Evolutionary conservation across 208 protist species (phyloP).

Genomic region (Trypanosoma congolense): DNA sequence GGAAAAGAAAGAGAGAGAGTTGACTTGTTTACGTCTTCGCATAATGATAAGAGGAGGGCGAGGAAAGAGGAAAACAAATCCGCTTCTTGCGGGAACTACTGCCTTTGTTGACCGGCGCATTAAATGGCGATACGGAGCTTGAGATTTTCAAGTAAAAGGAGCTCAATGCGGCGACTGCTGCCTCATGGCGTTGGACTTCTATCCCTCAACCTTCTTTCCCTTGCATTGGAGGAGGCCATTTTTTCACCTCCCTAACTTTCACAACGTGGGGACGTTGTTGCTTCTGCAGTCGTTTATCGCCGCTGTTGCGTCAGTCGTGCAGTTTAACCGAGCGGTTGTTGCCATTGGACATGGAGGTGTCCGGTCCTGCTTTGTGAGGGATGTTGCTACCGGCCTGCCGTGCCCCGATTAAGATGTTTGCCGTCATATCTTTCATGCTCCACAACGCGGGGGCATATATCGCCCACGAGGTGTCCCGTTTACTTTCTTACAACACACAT

Average conservation of each 20-base stretch:
- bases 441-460: constrained; percentile 38
- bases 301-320: constrained; percentile 20
- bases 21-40: neutral
- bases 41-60: too few relatives aligned
- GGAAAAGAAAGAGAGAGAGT: neutral
- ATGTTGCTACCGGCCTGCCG: constrained; percentile 5
- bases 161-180: constrained; percentile 27
- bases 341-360: neutral
- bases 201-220: constrained; percentile 40
- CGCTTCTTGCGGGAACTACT: neutral
- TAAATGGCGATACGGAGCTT: neutral
- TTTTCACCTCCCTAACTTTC: constrained; percentile 58
- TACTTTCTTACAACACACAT: constrained; percentile 49
- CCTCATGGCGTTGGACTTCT: constrained; percentile 25
- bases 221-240: constrained; percentile 38
- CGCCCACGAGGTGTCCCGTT: constrained; percentile 38
- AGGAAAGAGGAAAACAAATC: neutral
- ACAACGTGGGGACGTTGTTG: constrained; percentile 36
- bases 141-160: neutral
- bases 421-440: constrained; percentile 38
- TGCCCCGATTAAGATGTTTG: constrained; percentile 36
- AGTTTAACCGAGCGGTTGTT: constrained; percentile 16
- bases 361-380: neutral
- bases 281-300: constrained; percentile 32
- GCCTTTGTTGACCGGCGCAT: neutral